phyloP scores from a whole-genome alignment of 1,139 yeast species.

The Saccharomycopsis hybrid region DNA sequence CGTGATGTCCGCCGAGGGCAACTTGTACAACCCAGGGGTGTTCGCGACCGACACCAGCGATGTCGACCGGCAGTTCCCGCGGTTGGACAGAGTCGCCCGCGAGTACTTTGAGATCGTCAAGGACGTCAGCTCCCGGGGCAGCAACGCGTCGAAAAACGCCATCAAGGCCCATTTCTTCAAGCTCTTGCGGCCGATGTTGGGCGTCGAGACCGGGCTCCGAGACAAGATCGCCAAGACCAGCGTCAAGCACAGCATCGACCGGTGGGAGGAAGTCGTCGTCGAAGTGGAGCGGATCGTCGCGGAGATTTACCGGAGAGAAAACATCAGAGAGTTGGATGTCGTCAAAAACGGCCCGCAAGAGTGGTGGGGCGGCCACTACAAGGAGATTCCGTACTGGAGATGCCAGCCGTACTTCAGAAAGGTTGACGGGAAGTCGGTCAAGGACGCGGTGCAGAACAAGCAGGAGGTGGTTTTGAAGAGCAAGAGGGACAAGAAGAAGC shows the following conservation, averaged over 20 bases:
- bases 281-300: constrained; percentile 62
- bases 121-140: constrained; percentile 44
- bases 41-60: constrained; percentile 33
- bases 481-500: not conserved
- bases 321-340: constrained; percentile 42
- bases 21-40: constrained; percentile 87
- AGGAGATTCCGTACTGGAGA: constrained; percentile 91
- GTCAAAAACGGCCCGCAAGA: constrained; percentile 49
- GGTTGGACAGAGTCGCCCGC: constrained; percentile 75
- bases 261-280: constrained; percentile 64
- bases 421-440: constrained; percentile 52
- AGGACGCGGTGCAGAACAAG: constrained; percentile 7
- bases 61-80: constrained; percentile 63
- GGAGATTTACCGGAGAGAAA: constrained; percentile 47
- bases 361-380: constrained; percentile 77
- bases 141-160: constrained; percentile 62
- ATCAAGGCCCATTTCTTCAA: constrained; percentile 94
- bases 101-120: constrained; percentile 87
- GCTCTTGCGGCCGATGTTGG: constrained; percentile 69
- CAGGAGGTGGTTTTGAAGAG: not conserved
- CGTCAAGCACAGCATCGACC: constrained; percentile 39
- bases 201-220: constrained; percentile 70
- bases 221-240: constrained; percentile 57
- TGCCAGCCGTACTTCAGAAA: constrained; percentile 92
- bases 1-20: constrained; percentile 97